phyloP scores from a whole-genome alignment of 805 yeast species.

The Starmerella floris region DNA sequence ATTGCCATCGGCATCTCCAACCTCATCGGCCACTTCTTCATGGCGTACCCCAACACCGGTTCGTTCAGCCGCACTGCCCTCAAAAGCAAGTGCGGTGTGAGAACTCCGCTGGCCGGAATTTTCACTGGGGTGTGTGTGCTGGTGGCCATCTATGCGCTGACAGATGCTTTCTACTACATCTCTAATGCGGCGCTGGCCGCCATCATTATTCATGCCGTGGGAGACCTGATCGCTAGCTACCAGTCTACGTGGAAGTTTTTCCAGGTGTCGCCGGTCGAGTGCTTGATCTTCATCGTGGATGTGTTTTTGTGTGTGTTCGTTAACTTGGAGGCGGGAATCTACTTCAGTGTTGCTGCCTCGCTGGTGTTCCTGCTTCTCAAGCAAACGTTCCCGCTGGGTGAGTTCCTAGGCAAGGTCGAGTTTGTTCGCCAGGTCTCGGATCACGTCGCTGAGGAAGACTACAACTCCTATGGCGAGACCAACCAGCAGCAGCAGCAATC shows the following conservation, averaged over 20 bases:
- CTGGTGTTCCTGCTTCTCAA: conserved; percentile 60
- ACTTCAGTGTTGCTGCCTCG: conserved; percentile 79
- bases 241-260: conserved; percentile 43
- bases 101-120: conserved; percentile 86
- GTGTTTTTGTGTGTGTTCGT: conserved; percentile 64
- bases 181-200: conserved; percentile 83
- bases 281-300: conserved; percentile 56
- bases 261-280: conserved; percentile 61
- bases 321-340: conserved; percentile 76
- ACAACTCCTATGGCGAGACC: background rate
- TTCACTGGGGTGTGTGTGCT: conserved; percentile 82
- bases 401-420: conserved; percentile 65
- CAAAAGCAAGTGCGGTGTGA: conserved; percentile 88
- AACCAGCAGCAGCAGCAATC: background rate
- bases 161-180: conserved; percentile 72
- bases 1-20: conserved; percentile 89
- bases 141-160: conserved; percentile 71
- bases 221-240: conserved; percentile 59
- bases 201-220: conserved; percentile 83
- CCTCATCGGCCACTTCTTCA: conserved; percentile 79
- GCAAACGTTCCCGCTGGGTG: conserved; percentile 67
- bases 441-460: background rate
- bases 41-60: conserved; percentile 92
- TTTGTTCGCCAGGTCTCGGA: conserved; percentile 38
- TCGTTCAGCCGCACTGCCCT: conserved; percentile 90